Evolutionary conservation across 2,329 filamentous ascomycete species (phyloP).

Genomic region (Colletotrichum truncatum): DNA sequence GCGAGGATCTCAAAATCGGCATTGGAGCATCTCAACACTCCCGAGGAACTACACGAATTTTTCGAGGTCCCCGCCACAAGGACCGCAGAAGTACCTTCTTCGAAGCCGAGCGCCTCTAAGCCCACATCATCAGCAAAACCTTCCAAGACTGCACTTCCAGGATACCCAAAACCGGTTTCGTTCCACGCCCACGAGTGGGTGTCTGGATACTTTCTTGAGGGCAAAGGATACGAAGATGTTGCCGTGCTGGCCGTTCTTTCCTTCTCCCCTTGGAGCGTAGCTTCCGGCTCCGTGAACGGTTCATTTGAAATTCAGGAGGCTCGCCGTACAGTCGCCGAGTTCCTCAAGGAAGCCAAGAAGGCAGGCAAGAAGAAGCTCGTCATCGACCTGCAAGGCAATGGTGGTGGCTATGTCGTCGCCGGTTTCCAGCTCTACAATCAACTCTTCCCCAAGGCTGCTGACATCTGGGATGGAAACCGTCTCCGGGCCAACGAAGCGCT

Average conservation of each 20-base stretch:
- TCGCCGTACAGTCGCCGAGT: conserved; percentile 38
- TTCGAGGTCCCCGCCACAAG: conserved; percentile 15
- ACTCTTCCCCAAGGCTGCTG: conserved; percentile 39
- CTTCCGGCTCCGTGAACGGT: not conserved
- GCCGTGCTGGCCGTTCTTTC: conserved; percentile 36
- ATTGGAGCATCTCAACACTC: not conserved
- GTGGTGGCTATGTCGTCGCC: conserved; percentile 60
- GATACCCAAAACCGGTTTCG: conserved; percentile 37
- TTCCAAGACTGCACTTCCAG: conserved; percentile 22
- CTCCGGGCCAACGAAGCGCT: conserved; percentile 30
- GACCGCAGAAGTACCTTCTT: not conserved
- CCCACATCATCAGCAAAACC: not conserved
- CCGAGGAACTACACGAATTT: conserved; percentile 4
- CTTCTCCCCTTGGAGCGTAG: conserved; percentile 32
- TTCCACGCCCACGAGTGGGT: conserved; percentile 35
- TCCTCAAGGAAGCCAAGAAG: conserved; percentile 55
- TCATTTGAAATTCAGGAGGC: conserved; percentile 31
- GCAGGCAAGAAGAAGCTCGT: conserved; percentile 67
- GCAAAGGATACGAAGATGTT: conserved; percentile 37
- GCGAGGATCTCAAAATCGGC: not conserved
- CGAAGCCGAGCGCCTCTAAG: not conserved
- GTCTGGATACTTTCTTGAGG: conserved; percentile 39
- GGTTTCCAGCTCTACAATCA: conserved; percentile 59
- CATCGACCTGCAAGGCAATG: conserved; percentile 70
- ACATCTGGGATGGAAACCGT: conserved; percentile 29